Conservation (phyloP, 805 yeast genomes). For the Candida ortonii region DNA sequence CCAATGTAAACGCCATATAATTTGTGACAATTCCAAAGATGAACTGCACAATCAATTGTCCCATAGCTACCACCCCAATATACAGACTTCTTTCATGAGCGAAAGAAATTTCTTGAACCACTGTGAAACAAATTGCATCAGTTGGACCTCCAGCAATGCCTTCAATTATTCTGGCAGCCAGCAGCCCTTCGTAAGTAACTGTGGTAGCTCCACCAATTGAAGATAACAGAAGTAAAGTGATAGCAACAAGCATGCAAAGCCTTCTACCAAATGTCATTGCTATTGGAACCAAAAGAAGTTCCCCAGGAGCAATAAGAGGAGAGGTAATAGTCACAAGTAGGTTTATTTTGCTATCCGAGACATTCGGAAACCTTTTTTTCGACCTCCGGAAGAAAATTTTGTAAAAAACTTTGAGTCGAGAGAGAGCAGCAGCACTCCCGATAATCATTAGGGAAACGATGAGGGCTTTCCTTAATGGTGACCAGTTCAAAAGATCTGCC, state of each 20-base stretch:
- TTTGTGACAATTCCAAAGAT: slow-evolving; percentile 5
- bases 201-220: slow-evolving; percentile 8
- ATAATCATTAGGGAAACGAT: slow-evolving; percentile 1
- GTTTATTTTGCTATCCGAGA: slow-evolving; percentile 2
- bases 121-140: slow-evolving; percentile 8
- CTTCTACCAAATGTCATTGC: slow-evolving; percentile 5
- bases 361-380: slow-evolving; percentile 3
- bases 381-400: slow-evolving; percentile 4
- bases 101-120: slow-evolving; percentile 6
- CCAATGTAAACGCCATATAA: slow-evolving; percentile 5
- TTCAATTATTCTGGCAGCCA: slow-evolving; percentile 5
- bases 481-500: slow-evolving; percentile 7
- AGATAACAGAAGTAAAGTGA: slow-evolving; percentile 2
- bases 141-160: slow-evolving; percentile 7
- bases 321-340: slow-evolving; percentile 4
- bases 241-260: slow-evolving; percentile 3
- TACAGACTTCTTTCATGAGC: slow-evolving; percentile 5
- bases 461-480: not conserved
- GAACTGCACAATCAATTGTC: slow-evolving; percentile 3
- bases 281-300: slow-evolving; percentile 2
- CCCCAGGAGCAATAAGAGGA: slow-evolving; percentile 5
- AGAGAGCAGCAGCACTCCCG: slow-evolving; percentile 4
- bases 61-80: slow-evolving; percentile 6
- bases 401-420: slow-evolving; percentile 3
- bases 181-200: slow-evolving; percentile 3